Conservation (phyloP, 306 rosid genomes). For the Cucumis hystrix region DNA sequence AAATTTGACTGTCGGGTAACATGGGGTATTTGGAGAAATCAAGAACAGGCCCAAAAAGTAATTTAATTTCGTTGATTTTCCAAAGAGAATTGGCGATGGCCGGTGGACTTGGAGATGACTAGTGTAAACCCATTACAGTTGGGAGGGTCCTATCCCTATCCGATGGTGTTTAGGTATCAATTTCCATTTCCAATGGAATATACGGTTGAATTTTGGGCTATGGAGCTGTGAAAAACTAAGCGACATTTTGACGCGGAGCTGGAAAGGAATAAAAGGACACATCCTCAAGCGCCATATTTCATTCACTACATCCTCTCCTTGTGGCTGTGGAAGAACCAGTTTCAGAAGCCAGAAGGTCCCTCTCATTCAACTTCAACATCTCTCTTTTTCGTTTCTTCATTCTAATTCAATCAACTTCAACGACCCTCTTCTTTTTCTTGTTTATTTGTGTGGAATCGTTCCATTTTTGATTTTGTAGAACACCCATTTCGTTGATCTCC, state of each 20-base stretch:
- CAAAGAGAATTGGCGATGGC: background rate
- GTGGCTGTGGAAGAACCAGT: background rate
- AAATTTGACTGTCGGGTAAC: background rate
- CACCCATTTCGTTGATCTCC: slow-evolving; percentile 5
- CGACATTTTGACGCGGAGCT: background rate
- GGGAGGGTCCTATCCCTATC: background rate
- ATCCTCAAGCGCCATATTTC: background rate
- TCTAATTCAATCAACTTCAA: background rate
- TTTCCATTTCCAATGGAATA: slow-evolving; percentile 1
- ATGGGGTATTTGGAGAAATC: background rate
- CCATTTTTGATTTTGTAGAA: background rate
- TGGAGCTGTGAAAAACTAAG: background rate
- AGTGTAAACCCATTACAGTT: background rate
- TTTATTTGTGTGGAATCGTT: background rate
- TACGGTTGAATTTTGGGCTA: background rate
- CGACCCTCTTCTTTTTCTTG: too few relatives aligned
- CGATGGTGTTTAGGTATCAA: background rate
- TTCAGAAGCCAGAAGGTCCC: background rate
- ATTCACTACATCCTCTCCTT: background rate
- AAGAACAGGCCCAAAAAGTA: background rate
- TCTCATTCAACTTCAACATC: background rate
- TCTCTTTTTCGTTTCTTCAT: background rate
- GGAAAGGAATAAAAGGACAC: background rate
- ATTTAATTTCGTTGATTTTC: background rate
- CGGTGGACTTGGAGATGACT: background rate